These are phyloP conservation scores for Crithidia expoeki DNA, from an alignment of 208 protist species.

Conservation along the genomic window DNA sequence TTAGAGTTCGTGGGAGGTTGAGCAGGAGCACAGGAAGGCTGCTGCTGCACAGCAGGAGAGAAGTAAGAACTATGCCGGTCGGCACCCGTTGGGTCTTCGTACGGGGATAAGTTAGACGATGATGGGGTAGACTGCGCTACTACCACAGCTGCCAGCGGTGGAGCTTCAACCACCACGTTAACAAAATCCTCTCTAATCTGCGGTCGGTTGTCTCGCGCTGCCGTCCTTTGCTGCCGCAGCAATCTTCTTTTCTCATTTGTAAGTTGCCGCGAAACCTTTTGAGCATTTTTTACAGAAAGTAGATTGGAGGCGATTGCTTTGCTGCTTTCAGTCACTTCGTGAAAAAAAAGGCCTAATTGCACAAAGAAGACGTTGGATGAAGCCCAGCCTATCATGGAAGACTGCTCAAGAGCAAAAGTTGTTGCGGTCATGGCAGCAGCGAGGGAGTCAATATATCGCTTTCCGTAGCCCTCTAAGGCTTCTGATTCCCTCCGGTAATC, in stretches of 20 bases:
- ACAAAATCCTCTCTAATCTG: not conserved
- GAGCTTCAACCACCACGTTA: not conserved
- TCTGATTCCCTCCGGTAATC: constrained; percentile 35
- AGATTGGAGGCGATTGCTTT: constrained; percentile 33
- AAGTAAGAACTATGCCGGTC: not conserved
- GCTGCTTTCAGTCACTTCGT: constrained; percentile 28
- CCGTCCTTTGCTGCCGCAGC: constrained; percentile 10
- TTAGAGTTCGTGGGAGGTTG: not conserved
- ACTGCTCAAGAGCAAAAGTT: constrained; percentile 67
- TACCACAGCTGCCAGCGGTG: not conserved
- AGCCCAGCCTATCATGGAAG: constrained; percentile 71
- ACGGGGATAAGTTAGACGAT: not conserved
- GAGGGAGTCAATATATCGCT: constrained; percentile 47
- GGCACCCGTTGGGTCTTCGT: not conserved
- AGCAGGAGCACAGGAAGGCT: not conserved
- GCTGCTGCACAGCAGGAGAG: not conserved
- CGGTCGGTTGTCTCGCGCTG: not conserved
- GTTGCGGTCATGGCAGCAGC: constrained; percentile 46
- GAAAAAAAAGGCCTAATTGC: constrained; percentile 52
- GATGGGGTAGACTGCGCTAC: not conserved
- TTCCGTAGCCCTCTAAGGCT: constrained; percentile 28
- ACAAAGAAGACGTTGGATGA: constrained; percentile 74
- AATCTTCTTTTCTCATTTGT: constrained; percentile 52
- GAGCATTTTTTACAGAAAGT: constrained; percentile 58
- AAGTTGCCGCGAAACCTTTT: constrained; percentile 58